Conservation (phyloP, 2,329 filamentous ascomycete species). For the Pestalotiopsis sp. region DNA sequence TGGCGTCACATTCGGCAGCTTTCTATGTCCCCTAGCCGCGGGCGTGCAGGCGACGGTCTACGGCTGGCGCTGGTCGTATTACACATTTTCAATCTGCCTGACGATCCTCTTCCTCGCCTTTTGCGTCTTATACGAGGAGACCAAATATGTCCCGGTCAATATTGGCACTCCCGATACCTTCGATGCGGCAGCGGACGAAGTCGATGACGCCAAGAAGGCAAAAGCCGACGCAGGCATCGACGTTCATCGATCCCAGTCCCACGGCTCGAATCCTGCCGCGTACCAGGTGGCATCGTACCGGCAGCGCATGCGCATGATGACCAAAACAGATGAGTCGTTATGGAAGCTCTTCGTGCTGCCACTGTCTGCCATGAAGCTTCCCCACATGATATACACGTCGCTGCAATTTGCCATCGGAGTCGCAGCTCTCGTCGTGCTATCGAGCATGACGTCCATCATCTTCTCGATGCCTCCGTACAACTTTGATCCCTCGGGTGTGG, state of each 20-base stretch:
- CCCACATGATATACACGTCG: not conserved
- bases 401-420: not conserved
- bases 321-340: not conserved
- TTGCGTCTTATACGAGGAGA: constrained; percentile 17
- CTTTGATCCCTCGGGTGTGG: constrained; percentile 23
- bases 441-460: constrained; percentile 31
- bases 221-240: too few relatives aligned
- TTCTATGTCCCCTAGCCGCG: constrained; percentile 32
- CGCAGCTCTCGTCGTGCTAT: not conserved
- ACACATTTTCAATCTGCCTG: constrained; percentile 19
- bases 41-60: constrained; percentile 25
- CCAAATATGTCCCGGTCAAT: constrained; percentile 15
- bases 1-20: constrained; percentile 31
- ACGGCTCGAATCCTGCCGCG: too few relatives aligned
- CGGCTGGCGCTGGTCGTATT: constrained; percentile 34
- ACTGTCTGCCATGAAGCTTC: not conserved
- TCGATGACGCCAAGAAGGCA: constrained; percentile 1
- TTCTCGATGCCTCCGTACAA: constrained; percentile 35
- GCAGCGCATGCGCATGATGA: not conserved
- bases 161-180: not conserved
- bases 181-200: not conserved
- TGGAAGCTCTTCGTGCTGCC: not conserved
- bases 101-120: constrained; percentile 19
- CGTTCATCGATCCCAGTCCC: too few relatives aligned
- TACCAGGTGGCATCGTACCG: not conserved